Evolutionary conservation across 2,329 filamentous ascomycete genomes (phyloP).

Genomic region (Pezicula radicicola): DNA sequence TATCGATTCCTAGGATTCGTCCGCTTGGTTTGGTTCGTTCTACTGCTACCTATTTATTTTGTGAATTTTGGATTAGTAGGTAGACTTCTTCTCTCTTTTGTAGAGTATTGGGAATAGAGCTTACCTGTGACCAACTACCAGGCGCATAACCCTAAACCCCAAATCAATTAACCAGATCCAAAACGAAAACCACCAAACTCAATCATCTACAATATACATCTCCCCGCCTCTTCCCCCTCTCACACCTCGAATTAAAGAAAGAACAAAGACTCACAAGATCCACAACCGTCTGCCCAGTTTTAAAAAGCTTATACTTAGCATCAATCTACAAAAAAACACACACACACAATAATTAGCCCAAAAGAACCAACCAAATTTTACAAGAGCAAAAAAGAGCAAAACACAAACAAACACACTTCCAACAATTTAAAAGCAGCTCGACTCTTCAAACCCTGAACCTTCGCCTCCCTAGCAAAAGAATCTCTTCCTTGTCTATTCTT

Average conservation of each 20-base stretch:
- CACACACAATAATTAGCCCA: background rate
- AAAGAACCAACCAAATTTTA: background rate
- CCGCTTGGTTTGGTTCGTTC: conserved; percentile 74
- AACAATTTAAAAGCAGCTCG: conserved; percentile 91
- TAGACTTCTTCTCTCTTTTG: no score
- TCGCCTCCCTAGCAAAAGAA: conserved; percentile 69
- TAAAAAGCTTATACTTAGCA: conserved; percentile 76
- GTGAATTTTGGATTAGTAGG: no score
- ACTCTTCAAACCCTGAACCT: conserved; percentile 78
- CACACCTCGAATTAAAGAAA: no score
- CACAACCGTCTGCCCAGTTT: conserved; percentile 77
- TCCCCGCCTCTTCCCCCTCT: background rate
- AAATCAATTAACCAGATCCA: conserved; percentile 3
- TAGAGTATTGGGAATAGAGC: conserved; percentile 1
- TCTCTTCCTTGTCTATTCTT: conserved; percentile 75
- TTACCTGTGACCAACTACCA: conserved; percentile 68
- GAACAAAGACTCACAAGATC: conserved; percentile 66
- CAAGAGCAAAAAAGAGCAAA: background rate
- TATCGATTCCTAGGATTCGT: conserved; percentile 84
- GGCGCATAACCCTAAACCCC: conserved; percentile 67
- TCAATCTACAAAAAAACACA: conserved; percentile 60
- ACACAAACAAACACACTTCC: conserved; percentile 51
- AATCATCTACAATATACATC: background rate
- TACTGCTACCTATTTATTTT: conserved; percentile 64
- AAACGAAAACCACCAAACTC: background rate